Percentiles rank a stretch among this genome's conserved stretches.
Conservation (phyloP, 345 rosid species). For the Alliaria petiolata region DNA sequence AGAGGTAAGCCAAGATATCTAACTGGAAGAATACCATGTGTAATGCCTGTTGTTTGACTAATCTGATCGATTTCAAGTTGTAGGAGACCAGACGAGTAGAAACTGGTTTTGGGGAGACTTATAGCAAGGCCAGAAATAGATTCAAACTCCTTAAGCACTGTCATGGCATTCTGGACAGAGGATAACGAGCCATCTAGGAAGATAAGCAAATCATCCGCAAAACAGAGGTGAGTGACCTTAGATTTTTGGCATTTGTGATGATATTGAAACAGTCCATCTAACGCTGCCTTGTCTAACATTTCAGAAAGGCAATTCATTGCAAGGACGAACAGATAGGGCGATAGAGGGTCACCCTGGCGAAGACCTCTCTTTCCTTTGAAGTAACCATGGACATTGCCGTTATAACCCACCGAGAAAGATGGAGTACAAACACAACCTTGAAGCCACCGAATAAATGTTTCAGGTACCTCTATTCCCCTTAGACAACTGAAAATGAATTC, state of each 20-base stretch:
- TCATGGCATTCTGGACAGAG: too few species aligned
- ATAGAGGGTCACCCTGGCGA: not conserved
- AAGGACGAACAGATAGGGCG: not conserved
- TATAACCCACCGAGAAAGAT: not conserved
- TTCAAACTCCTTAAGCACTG: too few species aligned
- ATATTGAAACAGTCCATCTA: not conserved
- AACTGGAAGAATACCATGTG: too few species aligned
- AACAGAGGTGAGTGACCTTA: not conserved
- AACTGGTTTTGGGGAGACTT: too few species aligned
- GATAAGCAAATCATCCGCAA: not conserved
- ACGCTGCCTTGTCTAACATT: not conserved
- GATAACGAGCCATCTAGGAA: not conserved
- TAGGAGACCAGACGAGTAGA: too few species aligned
- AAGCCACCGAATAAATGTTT: not conserved
- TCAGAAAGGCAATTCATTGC: not conserved
- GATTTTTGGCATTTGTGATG: not conserved
- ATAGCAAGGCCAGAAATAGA: too few species aligned
- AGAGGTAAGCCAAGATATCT: too few species aligned
- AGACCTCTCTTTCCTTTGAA: not conserved
- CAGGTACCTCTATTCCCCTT: not conserved
- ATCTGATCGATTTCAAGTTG: too few species aligned
- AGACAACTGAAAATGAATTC: not conserved
- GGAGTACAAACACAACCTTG: not conserved
- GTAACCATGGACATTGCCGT: not conserved
- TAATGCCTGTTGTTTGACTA: too few species aligned